Evolutionary conservation across 2,329 filamentous ascomycete genomes (phyloP).

Genomic region (Fusarium algeriense): DNA sequence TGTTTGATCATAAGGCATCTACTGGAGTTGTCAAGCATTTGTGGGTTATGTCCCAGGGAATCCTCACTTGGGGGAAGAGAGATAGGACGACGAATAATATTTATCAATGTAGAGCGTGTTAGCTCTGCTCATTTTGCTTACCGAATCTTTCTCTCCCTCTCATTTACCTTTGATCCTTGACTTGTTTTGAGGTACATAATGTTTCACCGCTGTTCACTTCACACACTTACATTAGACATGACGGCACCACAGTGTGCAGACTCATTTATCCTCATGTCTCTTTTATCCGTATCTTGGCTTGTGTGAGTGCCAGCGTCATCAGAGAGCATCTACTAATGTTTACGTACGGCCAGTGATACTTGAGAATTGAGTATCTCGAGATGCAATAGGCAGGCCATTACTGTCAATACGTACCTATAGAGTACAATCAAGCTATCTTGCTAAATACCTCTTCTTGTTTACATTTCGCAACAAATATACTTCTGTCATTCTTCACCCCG

Average conservation of each 20-base stretch:
- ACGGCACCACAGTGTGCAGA: slow-evolving; percentile 15
- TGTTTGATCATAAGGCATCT: slow-evolving; percentile 16
- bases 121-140: not conserved
- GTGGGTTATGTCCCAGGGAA: not conserved
- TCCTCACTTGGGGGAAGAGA: not conserved
- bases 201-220: not conserved
- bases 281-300: slow-evolving; percentile 3
- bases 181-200: not conserved
- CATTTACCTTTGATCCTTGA: not conserved
- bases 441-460: not conserved
- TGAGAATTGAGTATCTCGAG: not conserved
- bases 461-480: not conserved
- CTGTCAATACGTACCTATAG: not conserved
- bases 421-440: not conserved
- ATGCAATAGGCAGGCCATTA: not conserved
- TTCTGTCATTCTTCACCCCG: not conserved
- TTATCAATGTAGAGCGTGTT: not conserved
- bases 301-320: not conserved
- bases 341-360: not conserved
- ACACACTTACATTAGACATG: slow-evolving; percentile 10
- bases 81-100: slow-evolving; percentile 24
- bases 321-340: not conserved
- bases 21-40: slow-evolving; percentile 19
- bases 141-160: no score
- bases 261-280: not conserved